A percentile compares a stretch with the other conserved stretches of the same genome.
Conservation (phyloP, 495 filamentous ascomycete genomes). For the Usnea hakonensis region DNA sequence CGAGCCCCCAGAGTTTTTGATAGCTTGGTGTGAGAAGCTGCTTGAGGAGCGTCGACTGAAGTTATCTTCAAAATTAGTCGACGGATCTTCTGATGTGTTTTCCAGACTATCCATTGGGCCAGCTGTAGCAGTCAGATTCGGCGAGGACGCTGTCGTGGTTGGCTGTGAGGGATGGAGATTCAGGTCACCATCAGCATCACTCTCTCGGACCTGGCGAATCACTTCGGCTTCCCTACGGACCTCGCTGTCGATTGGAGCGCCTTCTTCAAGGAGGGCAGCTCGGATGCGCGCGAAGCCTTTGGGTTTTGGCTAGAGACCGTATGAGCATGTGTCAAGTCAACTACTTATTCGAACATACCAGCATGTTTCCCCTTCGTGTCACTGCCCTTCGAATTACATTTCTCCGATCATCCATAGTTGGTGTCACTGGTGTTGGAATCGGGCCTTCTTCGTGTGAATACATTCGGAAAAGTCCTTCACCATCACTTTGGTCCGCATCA, state of each 20-base stretch:
- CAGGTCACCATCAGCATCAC: constrained; percentile 41
- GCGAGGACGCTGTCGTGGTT: constrained; percentile 44
- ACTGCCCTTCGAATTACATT: constrained; percentile 58
- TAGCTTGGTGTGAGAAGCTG: constrained; percentile 64
- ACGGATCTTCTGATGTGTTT: constrained; percentile 52
- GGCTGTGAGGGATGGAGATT: constrained; percentile 34
- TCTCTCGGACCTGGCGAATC: constrained; percentile 84
- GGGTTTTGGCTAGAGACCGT: constrained; percentile 66
- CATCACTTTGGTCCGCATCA: constrained; percentile 66
- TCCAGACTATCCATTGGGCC: constrained; percentile 41
- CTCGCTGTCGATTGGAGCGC: constrained; percentile 78
- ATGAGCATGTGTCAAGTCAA: constrained; percentile 14
- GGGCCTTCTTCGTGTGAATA: constrained; percentile 15
- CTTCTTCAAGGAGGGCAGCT: constrained; percentile 82
- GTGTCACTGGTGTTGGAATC: constrained; percentile 27
- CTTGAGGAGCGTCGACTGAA: constrained; percentile 45
- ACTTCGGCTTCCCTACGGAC: constrained; percentile 89
- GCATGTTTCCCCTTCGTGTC: constrained; percentile 75
- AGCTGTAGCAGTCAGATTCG: constrained; percentile 23
- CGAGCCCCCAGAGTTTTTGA: constrained; percentile 60
- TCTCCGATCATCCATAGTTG: constrained; percentile 24
- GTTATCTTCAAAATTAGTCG: constrained; percentile 47
- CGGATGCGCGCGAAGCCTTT: constrained; percentile 90
- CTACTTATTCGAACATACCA: constrained; percentile 49
- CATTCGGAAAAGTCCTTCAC: constrained; percentile 37